Percentiles rank a stretch among this genome's conserved stretches.
phyloP scores from a whole-genome alignment of 2,329 filamentous ascomycete genomes.

The Alternaria conjuncta region DNA sequence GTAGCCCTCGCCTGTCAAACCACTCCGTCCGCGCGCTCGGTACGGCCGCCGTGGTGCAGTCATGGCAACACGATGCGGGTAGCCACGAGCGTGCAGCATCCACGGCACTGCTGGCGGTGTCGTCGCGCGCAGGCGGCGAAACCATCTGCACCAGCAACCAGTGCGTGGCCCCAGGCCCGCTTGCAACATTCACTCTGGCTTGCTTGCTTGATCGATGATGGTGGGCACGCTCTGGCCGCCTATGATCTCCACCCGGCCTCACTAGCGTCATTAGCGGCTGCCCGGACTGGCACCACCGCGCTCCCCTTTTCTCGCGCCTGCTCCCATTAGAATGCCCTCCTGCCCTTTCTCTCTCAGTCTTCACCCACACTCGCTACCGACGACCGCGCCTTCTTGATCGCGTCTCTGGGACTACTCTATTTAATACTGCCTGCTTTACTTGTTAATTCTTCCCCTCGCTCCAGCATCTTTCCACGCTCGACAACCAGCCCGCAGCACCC shows the following conservation, averaged over 20 bases:
- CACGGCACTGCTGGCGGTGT: not conserved
- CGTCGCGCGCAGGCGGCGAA: not conserved
- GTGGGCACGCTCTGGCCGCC: slow-evolving; percentile 18
- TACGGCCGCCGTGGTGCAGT: not conserved
- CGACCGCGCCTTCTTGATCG: slow-evolving; percentile 29
- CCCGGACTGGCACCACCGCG: slow-evolving; percentile 22
- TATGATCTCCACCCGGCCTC: slow-evolving; percentile 21
- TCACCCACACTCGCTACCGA: slow-evolving; percentile 31
- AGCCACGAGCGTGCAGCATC: not conserved
- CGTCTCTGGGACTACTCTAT: slow-evolving; percentile 30
- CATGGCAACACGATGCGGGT: not conserved
- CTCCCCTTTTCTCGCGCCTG: slow-evolving; percentile 26
- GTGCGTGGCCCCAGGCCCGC: not conserved
- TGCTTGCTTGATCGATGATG: slow-evolving; percentile 12
- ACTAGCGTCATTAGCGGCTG: slow-evolving; percentile 17
- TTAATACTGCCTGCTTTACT: slow-evolving; percentile 40
- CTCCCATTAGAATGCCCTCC: slow-evolving; percentile 11
- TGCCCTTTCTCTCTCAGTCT: slow-evolving; percentile 23
- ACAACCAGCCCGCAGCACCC: slow-evolving; percentile 27
- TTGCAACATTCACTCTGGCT: not conserved
- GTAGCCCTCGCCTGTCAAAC: slow-evolving; percentile 3
- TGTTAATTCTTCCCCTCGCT: slow-evolving; percentile 50
- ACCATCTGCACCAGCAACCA: not conserved
- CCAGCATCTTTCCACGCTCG: slow-evolving; percentile 41
- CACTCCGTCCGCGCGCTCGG: not conserved